Conservation (phyloP, 2,329 filamentous ascomycete genomes). For the Fusarium napiforme region DNA sequence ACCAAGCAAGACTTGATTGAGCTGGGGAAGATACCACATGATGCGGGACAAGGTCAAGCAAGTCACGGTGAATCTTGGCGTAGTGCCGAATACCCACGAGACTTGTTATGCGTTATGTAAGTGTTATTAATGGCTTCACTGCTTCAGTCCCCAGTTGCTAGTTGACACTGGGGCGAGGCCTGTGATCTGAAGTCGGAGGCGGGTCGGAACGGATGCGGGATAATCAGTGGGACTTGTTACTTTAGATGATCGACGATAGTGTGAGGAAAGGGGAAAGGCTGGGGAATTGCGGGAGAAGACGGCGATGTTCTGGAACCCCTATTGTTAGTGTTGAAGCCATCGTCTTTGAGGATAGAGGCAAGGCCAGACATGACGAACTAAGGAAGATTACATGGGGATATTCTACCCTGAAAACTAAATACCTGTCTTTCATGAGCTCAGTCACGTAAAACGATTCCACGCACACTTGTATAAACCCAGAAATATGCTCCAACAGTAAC, state of each 20-base stretch:
- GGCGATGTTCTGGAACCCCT: background rate
- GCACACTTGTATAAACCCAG: background rate
- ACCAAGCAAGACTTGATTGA: background rate
- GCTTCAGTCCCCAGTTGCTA: background rate
- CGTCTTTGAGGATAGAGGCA: background rate
- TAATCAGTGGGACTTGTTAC: conserved; percentile 6
- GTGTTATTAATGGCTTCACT: conserved; percentile 4
- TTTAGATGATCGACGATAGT: background rate
- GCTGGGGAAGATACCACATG: conserved; percentile 1
- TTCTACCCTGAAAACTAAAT: too few relatives aligned
- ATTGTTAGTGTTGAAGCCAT: background rate
- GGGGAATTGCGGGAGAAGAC: conserved; percentile 11
- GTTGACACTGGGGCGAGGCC: background rate
- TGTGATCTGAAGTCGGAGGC: conserved; percentile 7
- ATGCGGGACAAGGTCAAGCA: conserved; percentile 17
- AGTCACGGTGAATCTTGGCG: conserved; percentile 18
- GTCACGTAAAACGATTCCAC: background rate
- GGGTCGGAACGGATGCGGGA: conserved; percentile 13
- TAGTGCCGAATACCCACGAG: conserved; percentile 22
- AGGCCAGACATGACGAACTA: background rate
- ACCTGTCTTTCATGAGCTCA: background rate
- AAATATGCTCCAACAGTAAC: background rate
- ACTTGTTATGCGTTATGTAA: conserved; percentile 18
- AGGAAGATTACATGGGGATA: background rate
- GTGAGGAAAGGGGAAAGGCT: background rate